These are phyloP conservation scores for Candida pseudoglaebosa DNA, from an alignment of 805 yeast genomes.

Conservation along the genomic window DNA sequence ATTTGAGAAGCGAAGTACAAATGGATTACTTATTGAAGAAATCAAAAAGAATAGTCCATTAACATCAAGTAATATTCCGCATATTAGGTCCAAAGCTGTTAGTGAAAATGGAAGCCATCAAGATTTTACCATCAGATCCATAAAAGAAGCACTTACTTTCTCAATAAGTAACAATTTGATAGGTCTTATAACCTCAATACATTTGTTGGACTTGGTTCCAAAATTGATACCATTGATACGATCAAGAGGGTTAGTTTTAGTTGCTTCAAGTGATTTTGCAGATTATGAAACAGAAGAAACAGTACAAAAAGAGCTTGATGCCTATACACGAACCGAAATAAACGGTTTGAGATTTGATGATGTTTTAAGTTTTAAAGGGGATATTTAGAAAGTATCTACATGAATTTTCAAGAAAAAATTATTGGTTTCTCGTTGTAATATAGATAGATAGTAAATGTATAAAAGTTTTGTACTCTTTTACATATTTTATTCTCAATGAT, in stretches of 20 bases:
- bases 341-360: constrained; percentile 68
- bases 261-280: constrained; percentile 53
- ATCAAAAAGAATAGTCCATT: neutral
- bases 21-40: constrained; percentile 34
- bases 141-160: constrained; percentile 78
- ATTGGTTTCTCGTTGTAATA: neutral
- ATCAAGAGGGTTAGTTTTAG: constrained; percentile 76
- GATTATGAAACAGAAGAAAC: constrained; percentile 19
- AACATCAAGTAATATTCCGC: neutral
- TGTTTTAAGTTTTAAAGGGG: constrained; percentile 65
- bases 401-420: neutral
- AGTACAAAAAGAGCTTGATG: constrained; percentile 29
- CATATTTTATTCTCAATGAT: neutral
- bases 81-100: neutral
- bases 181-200: constrained; percentile 76
- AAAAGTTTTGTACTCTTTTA: neutral
- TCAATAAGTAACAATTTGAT: constrained; percentile 79
- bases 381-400: constrained; percentile 17
- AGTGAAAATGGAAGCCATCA: constrained; percentile 21
- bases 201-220: constrained; percentile 68
- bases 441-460: neutral
- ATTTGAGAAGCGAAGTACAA: constrained; percentile 39
- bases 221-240: constrained; percentile 70
- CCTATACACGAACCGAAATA: constrained; percentile 42
- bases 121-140: constrained; percentile 53